Evolutionary conservation across 805 yeast genomes (phyloP), one percentile per base, ranked within the genome.

Genomic region (Scheffersomyces amazonensis): DNA sequence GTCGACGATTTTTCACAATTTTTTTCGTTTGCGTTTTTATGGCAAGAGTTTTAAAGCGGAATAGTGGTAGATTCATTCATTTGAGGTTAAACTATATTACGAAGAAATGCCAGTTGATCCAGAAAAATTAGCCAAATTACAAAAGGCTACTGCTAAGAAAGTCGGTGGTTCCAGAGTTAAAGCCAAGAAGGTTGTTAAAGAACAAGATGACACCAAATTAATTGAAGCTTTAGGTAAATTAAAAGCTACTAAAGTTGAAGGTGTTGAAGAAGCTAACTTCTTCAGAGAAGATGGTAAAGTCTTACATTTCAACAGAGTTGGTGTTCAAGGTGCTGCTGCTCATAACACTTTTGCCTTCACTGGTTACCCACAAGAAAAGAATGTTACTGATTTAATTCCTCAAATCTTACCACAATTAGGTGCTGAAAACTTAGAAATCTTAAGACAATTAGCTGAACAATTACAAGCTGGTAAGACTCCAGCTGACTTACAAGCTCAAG

Each of bases 221-320:
- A 89, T 87, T 73, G 86, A 82, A 55, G 80, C 91, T 60, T 76
- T 91, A 71, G 83, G 81, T 67, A 89, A 90, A 75, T 76, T 91
- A 66, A 83, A 86, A 70, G 95, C 90, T 50, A 87, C 84, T 70
- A 84, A 88, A 58, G 72, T 91, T 55, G 89, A 85, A 52, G 88
- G 86, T 59, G 83, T 91, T 58, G 95, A 88, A 66, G 97, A 91
- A 76, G 98, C 96, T 60, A 91, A 90, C 81, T 87, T 91, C 78
- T 90, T 93, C 86, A 85, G 78, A 70, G 96, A 88, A 49, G 96
- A 91, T 68, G 97, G 97, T 63, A 84, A 83, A 64, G 96, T 93
- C 49, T 74, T 91, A 69, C 96, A 91, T 76, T 88, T 93, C 80
- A 81, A 86, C 78, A 84, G 93, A 69, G 96, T 93, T 52, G 95